Evolutionary conservation across 768 basidiomycete species (phyloP), one percentile per base, ranked within the genome.

Genomic region (Cantharellus cinnabarinus): DNA sequence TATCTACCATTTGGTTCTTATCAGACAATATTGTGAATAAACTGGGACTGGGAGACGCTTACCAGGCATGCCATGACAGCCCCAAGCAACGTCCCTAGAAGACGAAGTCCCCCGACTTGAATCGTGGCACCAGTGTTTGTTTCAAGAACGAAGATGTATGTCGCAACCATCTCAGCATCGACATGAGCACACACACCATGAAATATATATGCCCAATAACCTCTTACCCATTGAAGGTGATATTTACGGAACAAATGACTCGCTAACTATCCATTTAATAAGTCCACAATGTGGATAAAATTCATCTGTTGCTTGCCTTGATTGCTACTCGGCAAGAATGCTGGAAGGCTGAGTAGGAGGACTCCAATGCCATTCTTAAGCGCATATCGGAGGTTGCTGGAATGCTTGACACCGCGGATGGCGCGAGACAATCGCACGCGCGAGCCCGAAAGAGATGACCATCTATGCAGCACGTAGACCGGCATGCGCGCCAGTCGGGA

Each of bases 121-220:
- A 74, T 70, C 50, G 76, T 77, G 44, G 76, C 75, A n/a, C 75
- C 76, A 0, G 73, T 75, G 60, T 74, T 77, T 4, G 75, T 75
- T 63, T 76, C 75, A 40, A 77, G 67, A 3, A 77, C 75, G 75
- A 75, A 77, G 1, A 77, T 66, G 64, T 75, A 76, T 37, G 72
- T 74, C 61, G 76, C 73, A 4, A 74, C 67, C 72, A 41, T 42
- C 56, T 54, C 14, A 14, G 38, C 35, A 54, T 29, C 14, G 20
- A 48, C 14, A 10, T 48, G 14, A 48, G 44, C 10, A 54, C 14
- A 54, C 14, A 10, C 52, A 54, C 52, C 14, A 54, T 14, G 44
- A 48, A 48, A 48, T 10, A 48, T 48, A 29, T 29, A 48, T 54
- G 52, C 14, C 7, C 34, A 10, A 14, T 54, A 10, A 38, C 52